These are phyloP conservation scores for Debaryomyces udenii DNA, from an alignment of 1,139 yeast genomes.

Conservation along the genomic window DNA sequence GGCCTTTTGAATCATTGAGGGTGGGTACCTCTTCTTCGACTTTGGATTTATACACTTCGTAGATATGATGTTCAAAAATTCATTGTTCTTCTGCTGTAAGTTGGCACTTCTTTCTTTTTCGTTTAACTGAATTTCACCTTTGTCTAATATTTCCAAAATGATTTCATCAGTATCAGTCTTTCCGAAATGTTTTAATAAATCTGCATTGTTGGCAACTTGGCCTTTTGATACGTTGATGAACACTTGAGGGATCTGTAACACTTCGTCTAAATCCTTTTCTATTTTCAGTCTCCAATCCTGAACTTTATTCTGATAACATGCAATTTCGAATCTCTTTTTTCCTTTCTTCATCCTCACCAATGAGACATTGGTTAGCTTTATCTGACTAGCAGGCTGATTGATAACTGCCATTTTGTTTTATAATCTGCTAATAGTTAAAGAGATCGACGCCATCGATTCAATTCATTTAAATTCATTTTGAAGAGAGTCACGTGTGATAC, in stretches of 20 bases:
- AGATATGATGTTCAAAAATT: slow-evolving; percentile 79
- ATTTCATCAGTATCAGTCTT: slow-evolving; percentile 74
- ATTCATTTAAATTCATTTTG: too few relatives aligned
- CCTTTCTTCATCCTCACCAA: slow-evolving; percentile 89
- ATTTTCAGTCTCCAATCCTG: slow-evolving; percentile 91
- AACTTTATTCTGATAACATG: slow-evolving; percentile 95
- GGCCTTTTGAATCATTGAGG: slow-evolving; percentile 90
- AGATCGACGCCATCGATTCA: too few relatives aligned
- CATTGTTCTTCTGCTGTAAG: slow-evolving; percentile 75
- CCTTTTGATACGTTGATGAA: slow-evolving; percentile 94
- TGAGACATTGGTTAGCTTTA: slow-evolving; percentile 90
- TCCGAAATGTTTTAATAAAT: slow-evolving; percentile 72
- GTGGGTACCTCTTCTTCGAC: slow-evolving; percentile 89
- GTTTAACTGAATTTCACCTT: slow-evolving; percentile 93
- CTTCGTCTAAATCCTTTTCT: slow-evolving; percentile 94
- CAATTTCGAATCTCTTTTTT: slow-evolving; percentile 88
- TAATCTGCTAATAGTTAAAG: too few relatives aligned
- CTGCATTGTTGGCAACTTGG: slow-evolving; percentile 88
- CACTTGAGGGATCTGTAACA: slow-evolving; percentile 92
- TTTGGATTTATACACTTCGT: slow-evolving; percentile 91
- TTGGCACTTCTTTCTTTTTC: slow-evolving; percentile 89
- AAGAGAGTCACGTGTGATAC: too few relatives aligned
- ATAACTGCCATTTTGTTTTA: slow-evolving; percentile 53
- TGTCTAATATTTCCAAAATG: slow-evolving; percentile 75
- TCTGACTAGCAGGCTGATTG: slow-evolving; percentile 87